phyloP scores from a whole-genome alignment of 1,284 basidiomycete genomes.

The Kalmanozyma brasiliensis region DNA sequence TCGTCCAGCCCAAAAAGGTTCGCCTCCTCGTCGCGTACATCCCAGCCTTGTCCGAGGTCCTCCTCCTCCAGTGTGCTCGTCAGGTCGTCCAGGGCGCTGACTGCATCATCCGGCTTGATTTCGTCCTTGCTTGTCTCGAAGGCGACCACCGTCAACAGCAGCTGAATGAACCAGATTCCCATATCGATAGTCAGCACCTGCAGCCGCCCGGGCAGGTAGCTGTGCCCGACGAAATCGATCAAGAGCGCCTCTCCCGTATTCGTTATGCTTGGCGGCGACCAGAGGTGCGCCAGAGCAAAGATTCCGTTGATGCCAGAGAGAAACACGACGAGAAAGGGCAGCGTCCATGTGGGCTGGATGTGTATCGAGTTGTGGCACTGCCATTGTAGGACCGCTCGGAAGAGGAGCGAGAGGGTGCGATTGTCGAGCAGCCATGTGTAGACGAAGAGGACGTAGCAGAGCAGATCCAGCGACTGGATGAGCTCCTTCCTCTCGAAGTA shows the following conservation, averaged over 20 bases:
- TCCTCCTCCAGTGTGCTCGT: constrained; percentile 12
- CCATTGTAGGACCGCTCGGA: constrained; percentile 45
- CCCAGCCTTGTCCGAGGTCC: constrained; percentile 37
- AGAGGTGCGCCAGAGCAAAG: constrained; percentile 31
- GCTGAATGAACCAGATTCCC: constrained; percentile 33
- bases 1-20: constrained; percentile 22
- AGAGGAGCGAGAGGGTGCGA: constrained; percentile 35
- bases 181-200: constrained; percentile 46
- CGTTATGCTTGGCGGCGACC: constrained; percentile 11
- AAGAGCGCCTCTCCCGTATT: constrained; percentile 34
- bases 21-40: constrained; percentile 45
- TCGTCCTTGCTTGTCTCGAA: constrained; percentile 46
- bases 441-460: constrained; percentile 52
- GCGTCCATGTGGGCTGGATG: constrained; percentile 39
- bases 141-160: constrained; percentile 36
- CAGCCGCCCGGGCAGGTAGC: constrained; percentile 23
- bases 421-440: constrained; percentile 57
- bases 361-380: constrained; percentile 49
- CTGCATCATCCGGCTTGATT: constrained; percentile 23
- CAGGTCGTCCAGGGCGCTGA: constrained; percentile 33
- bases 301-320: constrained; percentile 38
- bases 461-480: constrained; percentile 53
- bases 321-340: constrained; percentile 42
- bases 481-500: constrained; percentile 52
- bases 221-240: constrained; percentile 59